Base-by-base conservation (phyloP, 2,329 filamentous ascomycete species). In the Cordyceps farinosa region DNA sequence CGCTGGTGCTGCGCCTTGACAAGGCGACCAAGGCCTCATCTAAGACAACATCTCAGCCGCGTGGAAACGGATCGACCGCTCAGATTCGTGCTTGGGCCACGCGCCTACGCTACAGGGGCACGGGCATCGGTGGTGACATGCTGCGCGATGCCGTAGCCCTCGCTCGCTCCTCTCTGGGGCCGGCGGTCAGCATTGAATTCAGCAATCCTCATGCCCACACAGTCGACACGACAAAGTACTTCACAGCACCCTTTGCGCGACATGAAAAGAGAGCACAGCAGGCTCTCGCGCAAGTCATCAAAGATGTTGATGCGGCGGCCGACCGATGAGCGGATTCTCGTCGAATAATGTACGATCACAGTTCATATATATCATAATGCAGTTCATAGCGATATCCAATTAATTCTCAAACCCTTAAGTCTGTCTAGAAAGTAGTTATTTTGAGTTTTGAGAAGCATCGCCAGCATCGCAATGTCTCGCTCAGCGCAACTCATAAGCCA, bases 1-100 rank as follows among this genome's bases (percentile, higher is more conserved):
- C 88, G 0, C 72, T 90, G n/a, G 82, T 95, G 1, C 73, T 95
- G 63, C 84, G 85, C 3, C 81, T 90, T 69, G 80, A 85, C 66
- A 74, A 76, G 48, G 68, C 22, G 22, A 22, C 67, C 32, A 40
- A 60, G 17, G 11, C 3, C 2, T 11, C 36, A 3, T 36, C 29
- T 7, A 38, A 50, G 17, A 48, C 15, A 7, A 62, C 63, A 27
- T 55, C 53, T 17, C 59, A 61, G 9, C 42, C 55, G 4, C 44
- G 63, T 30, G 54, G 51, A 68, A 79, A 78, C 66, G 82, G 82
- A 32, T 85, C 85, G 53, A 82, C 80, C 64, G 89, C 87, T 3
- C 76, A 90, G 38, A 87, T 97, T 59, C 84, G 90, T 17, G 92
- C 89, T 3, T 96, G 92, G 91, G 93, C 91, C 1, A 90, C 92